Base-by-base conservation (phyloP, 2,329 filamentous ascomycete genomes). In the Colletotrichum destructivum region DNA sequence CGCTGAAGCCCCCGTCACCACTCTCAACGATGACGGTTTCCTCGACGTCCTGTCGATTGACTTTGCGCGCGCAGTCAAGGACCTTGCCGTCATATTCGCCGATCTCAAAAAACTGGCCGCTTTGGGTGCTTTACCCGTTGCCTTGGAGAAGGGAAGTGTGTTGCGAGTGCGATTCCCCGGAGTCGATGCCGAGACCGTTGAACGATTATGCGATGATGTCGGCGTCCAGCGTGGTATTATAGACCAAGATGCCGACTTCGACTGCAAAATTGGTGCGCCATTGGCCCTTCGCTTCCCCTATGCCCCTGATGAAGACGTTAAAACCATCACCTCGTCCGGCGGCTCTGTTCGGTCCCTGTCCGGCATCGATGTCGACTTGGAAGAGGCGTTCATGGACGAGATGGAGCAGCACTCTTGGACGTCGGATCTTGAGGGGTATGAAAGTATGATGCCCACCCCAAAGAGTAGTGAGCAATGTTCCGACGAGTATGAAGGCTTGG, bases 121-220 rank as follows among this genome's bases (percentile, higher is more conserved):
- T 0, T 82, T 98, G 1, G 96, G 96, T 1, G 95, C 98, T 78
- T 84, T 99, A 23, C 95, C 96, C 0, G 90, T 98, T 44, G 87
- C 90, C 0, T 87, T 98, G 63, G 90, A 94, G 75, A 88, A 89
- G 47, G 56, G 51, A 23, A 90, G 90, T 2, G 88, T 89, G 0
- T 84, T 98, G 4, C 91, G 95, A 44, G 91, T 98, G 2, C 92
- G 95, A 40, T 98, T 99, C 78, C 95, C 95, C 0, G 96, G 96
- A 3, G 95, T 96, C 73, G 96, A 98, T 77, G 91, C 91, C 0
- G 89, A 92, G 18, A 94, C 93, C 0, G 93, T 98, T 0, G 94
- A 97, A 78, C 86, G 88, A 3, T 87, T 99, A 1, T 98, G 95
- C 79, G 90, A 94, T 57, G 96, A 99, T 79, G 88, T 97, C 13